phyloP scores from a whole-genome alignment of 2,329 filamentous ascomycete species.

The Trichoderma arundinaceum region DNA sequence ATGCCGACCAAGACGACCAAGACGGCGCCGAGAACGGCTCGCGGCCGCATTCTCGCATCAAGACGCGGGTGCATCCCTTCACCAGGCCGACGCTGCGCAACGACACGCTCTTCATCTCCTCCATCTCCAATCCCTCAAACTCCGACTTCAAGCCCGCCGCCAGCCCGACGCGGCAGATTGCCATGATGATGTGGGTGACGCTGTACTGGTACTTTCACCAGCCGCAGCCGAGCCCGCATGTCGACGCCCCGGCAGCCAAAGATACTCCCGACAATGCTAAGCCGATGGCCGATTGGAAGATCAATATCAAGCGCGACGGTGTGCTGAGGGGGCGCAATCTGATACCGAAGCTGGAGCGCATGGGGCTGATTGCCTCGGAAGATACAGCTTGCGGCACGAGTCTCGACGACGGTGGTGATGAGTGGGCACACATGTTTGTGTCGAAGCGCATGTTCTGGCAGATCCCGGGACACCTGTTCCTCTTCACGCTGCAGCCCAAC shows the following conservation, averaged over 20 bases:
- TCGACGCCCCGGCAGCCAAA: constrained; percentile 67
- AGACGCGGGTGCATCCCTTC: constrained; percentile 53
- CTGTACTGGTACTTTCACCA: constrained; percentile 99
- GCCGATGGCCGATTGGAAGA: constrained; percentile 84
- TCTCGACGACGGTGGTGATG: constrained; percentile 64
- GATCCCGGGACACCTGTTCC: constrained; percentile 81
- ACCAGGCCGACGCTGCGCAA: constrained; percentile 74
- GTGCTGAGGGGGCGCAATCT: constrained; percentile 83
- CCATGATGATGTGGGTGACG: constrained; percentile 95
- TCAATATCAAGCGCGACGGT: constrained; percentile 85
- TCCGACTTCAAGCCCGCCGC: constrained; percentile 78
- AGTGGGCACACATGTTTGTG: constrained; percentile 83
- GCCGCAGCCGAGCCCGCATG: constrained; percentile 67
- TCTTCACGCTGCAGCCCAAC: constrained; percentile 78
- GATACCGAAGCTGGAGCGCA: constrained; percentile 88
- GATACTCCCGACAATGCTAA: constrained; percentile 71
- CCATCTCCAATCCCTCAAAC: constrained; percentile 82
- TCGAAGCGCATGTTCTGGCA: constrained; percentile 89
- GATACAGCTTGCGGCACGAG: constrained; percentile 76
- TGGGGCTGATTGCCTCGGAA: constrained; percentile 80
- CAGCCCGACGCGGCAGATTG: constrained; percentile 86
- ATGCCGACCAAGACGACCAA: constrained; percentile 39
- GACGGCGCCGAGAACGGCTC: constrained; percentile 39
- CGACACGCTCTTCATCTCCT: constrained; percentile 89
- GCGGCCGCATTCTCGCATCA: constrained; percentile 27